Conservation (phyloP, 2,329 filamentous ascomycete species). For the Xylariaceae sp. region DNA sequence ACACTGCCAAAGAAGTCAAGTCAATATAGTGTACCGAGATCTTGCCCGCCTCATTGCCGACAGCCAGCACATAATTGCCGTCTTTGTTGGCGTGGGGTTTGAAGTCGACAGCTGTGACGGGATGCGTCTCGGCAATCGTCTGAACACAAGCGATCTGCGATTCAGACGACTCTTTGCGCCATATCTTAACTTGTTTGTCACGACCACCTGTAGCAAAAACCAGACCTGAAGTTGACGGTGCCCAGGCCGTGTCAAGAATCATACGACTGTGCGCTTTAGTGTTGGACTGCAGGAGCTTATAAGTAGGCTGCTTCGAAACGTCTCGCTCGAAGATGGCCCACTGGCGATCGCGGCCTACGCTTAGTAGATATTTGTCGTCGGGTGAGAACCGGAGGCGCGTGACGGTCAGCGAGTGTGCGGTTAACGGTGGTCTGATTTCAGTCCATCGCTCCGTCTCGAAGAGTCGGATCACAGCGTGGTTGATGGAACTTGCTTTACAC, state of each 20-base stretch:
- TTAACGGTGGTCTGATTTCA: constrained; percentile 77
- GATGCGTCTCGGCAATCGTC: constrained; percentile 52
- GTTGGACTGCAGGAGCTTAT: constrained; percentile 61
- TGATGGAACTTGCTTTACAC: constrained; percentile 86
- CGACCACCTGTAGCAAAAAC: constrained; percentile 84
- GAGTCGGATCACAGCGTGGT: constrained; percentile 89
- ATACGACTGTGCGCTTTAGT: constrained; percentile 87
- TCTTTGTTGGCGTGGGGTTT: constrained; percentile 35
- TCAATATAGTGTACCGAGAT: constrained; percentile 44
- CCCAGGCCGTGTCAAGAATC: constrained; percentile 88
- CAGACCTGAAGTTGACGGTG: constrained; percentile 44
- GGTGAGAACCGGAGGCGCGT: constrained; percentile 77
- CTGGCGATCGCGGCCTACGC: constrained; percentile 86
- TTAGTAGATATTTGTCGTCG: constrained; percentile 74
- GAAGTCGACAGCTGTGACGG: constrained; percentile 73
- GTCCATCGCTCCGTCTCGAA: constrained; percentile 88
- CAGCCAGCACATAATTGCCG: constrained; percentile 45
- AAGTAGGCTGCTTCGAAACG: constrained; percentile 39
- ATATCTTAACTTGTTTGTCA: constrained; percentile 80
- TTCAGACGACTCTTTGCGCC: constrained; percentile 40
- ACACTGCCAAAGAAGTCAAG: constrained; percentile 37
- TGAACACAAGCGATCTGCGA: constrained; percentile 50
- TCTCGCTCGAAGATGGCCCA: constrained; percentile 76
- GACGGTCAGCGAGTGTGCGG: constrained; percentile 83
- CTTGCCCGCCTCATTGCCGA: constrained; percentile 56